These are phyloP conservation scores for Blastocystis sp. DNA, from an alignment of 352 stramenopile genomes.

Conservation along the genomic window DNA sequence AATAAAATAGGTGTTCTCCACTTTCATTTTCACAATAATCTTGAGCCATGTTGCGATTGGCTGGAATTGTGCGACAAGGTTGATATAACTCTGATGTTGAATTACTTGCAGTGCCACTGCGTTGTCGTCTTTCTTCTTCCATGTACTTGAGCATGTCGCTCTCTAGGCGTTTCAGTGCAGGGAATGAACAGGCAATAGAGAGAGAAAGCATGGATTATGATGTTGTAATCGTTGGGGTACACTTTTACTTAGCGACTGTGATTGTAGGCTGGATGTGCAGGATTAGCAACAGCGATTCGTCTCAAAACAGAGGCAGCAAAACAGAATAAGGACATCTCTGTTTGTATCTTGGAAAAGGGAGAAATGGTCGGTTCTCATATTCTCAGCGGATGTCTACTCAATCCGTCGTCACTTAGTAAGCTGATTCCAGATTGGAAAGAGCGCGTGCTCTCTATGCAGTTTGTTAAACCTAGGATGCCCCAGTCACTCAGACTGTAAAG, in stretches of 20 bases:
- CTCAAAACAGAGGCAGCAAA: conserved; percentile 91
- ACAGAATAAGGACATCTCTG: conserved; percentile 84
- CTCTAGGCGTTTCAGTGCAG: neutral
- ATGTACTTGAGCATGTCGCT: neutral
- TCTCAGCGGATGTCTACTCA: conserved; percentile 96
- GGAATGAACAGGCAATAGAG: neutral
- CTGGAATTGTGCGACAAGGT: neutral
- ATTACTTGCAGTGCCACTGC: neutral
- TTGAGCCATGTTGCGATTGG: neutral
- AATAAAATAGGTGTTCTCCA: too few relatives aligned
- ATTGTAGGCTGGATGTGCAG: conserved; percentile 73
- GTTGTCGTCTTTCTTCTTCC: neutral
- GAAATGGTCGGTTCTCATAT: conserved; percentile 94
- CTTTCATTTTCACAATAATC: neutral
- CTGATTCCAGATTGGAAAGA: conserved; percentile 90
- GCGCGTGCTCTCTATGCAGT: neutral
- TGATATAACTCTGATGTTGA: neutral
- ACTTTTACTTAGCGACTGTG: conserved; percentile 61
- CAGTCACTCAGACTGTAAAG: neutral
- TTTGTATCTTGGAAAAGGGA: conserved; percentile 89
- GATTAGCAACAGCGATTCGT: conserved; percentile 89
- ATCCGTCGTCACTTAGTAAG: conserved; percentile 89
- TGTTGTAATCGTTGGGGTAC: conserved; percentile 88
- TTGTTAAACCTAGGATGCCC: neutral
- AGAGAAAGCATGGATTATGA: conserved; percentile 95